A percentile compares a stretch with the other conserved stretches of the same genome.
Conservation (phyloP, 495 filamentous ascomycete genomes). For the Hypoxylon intermedium region DNA sequence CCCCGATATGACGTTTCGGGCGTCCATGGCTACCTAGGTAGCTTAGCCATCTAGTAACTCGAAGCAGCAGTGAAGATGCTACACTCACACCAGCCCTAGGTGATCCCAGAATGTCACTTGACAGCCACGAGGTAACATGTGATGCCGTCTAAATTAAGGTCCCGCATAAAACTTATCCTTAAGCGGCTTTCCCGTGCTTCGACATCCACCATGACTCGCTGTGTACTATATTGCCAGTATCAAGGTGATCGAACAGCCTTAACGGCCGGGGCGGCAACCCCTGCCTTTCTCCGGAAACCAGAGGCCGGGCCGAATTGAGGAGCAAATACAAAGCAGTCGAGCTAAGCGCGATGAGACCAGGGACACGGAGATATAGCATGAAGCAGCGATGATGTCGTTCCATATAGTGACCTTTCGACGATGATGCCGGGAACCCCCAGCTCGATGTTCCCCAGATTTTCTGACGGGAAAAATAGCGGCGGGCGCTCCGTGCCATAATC, state of each 20-base stretch:
- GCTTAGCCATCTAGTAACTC: conserved; percentile 2
- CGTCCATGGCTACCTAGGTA: neutral
- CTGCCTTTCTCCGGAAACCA: conserved; percentile 34
- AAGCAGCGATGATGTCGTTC: conserved; percentile 3
- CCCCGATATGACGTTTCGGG: neutral
- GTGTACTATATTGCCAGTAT: conserved; percentile 3
- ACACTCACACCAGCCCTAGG: neutral
- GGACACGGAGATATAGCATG: conserved; percentile 3
- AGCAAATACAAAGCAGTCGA: conserved; percentile 6
- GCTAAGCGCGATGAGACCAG: conserved; percentile 12
- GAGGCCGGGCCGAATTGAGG: conserved; percentile 40
- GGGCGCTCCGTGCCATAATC: conserved; percentile 18
- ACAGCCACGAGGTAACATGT: conserved; percentile 20
- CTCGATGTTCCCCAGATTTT: conserved; percentile 13
- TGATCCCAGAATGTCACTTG: neutral
- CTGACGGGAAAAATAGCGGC: conserved; percentile 2
- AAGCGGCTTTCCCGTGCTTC: conserved; percentile 4
- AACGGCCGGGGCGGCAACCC: conserved; percentile 27
- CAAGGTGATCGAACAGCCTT: conserved; percentile 17
- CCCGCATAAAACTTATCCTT: conserved; percentile 12
- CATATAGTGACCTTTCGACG: conserved; percentile 2
- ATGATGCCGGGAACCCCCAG: conserved; percentile 2
- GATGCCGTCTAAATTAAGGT: conserved; percentile 15
- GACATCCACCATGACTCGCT: conserved; percentile 7
- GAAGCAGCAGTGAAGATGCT: conserved; percentile 3